Evolutionary conservation across 192 early-diverging fungal genomes (phyloP).

Genomic region (Irineochytrium annulatum): DNA sequence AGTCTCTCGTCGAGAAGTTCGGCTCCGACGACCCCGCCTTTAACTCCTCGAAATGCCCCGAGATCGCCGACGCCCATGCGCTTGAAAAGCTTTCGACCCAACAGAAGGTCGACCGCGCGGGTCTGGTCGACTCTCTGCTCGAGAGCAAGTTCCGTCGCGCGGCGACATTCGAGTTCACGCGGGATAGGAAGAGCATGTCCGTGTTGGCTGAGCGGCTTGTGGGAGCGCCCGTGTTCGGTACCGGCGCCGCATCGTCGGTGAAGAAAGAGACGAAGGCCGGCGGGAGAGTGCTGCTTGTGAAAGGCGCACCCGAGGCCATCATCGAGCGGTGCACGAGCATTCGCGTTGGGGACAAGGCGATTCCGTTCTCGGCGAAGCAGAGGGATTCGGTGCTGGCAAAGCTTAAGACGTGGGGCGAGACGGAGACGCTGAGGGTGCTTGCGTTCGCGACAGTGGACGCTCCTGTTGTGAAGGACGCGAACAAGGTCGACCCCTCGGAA

Average conservation of each 20-base stretch:
- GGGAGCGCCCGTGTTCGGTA: constrained; percentile 10
- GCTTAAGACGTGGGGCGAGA: constrained; percentile 70
- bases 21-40: constrained; percentile 67
- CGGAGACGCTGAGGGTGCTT: constrained; percentile 79
- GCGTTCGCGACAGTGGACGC: constrained; percentile 84
- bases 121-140: constrained; percentile 72
- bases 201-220: constrained; percentile 63
- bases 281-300: constrained; percentile 65
- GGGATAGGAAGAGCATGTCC: constrained; percentile 98
- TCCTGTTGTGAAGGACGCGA: constrained; percentile 56
- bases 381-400: constrained; percentile 60
- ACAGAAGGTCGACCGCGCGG: constrained; percentile 38
- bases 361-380: constrained; percentile 63
- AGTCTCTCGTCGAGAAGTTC: constrained; percentile 90
- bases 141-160: constrained; percentile 54
- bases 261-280: not conserved
- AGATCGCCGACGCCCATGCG: constrained; percentile 22
- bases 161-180: constrained; percentile 86
- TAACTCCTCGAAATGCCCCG: constrained; percentile 43
- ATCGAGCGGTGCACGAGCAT: constrained; percentile 79
- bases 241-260: not conserved
- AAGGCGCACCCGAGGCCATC: constrained; percentile 92
- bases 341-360: constrained; percentile 38
- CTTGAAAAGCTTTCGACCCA: constrained; percentile 18
- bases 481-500: constrained; percentile 40